Conservation (phyloP, 129 eudicot species). For the Rutidosis leptorrhynchoides region DNA sequence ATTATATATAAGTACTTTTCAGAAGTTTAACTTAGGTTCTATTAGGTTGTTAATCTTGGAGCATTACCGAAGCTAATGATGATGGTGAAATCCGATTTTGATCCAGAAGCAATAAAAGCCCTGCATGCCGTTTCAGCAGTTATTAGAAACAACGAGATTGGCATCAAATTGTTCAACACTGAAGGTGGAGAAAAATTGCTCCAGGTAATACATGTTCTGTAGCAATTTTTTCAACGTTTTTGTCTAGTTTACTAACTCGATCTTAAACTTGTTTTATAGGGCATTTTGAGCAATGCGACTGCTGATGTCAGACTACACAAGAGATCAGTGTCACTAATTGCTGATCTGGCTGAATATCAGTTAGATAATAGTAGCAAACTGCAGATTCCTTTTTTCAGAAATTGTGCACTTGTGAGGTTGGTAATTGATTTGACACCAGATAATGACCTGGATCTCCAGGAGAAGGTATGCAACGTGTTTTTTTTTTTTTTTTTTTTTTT, state of each 20-base stretch:
- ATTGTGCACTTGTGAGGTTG: conserved; percentile 54
- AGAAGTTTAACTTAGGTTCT: conserved; percentile 3
- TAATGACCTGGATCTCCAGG: conserved; percentile 83
- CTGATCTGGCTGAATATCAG: conserved; percentile 68
- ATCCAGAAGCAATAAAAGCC: conserved; percentile 79
- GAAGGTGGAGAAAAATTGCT: conserved; percentile 71
- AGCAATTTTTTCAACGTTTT: neutral
- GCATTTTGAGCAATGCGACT: conserved; percentile 67
- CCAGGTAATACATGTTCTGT: conserved; percentile 49
- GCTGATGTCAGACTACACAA: conserved; percentile 63
- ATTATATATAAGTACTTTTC: neutral
- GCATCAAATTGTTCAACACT: conserved; percentile 53
- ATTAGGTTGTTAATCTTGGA: conserved; percentile 70
- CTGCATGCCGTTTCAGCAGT: conserved; percentile 80
- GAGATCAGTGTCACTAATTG: conserved; percentile 68
- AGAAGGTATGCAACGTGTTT: conserved; percentile 52
- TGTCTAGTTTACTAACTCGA: conserved; percentile 16
- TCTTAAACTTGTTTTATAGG: conserved; percentile 45
- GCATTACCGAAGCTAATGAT: conserved; percentile 54
- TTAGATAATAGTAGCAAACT: conserved; percentile 34
- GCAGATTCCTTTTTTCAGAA: conserved; percentile 51
- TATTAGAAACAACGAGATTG: conserved; percentile 66
- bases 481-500: neutral
- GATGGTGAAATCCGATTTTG: conserved; percentile 58
- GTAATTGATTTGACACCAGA: conserved; percentile 53